Conservation (phyloP, 2,329 filamentous ascomycete genomes). For the Helotiales sp. region DNA sequence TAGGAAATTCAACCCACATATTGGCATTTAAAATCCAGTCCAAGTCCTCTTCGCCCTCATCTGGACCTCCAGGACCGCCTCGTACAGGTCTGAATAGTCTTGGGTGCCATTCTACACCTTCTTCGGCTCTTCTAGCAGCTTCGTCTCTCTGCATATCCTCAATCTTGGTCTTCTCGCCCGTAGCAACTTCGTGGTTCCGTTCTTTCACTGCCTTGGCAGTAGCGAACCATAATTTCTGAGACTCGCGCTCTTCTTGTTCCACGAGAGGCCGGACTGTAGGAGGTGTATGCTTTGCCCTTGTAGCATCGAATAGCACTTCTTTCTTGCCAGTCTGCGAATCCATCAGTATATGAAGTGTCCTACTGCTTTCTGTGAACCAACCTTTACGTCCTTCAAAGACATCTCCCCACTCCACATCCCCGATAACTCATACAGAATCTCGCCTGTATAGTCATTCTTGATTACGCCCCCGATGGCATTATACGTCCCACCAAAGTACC, state of each 20-base stretch:
- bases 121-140: conserved; percentile 76
- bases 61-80: conserved; percentile 70
- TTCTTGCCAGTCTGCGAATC: conserved; percentile 77
- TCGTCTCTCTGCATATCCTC: conserved; percentile 92
- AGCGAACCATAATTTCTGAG: conserved; percentile 82
- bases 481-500: conserved; percentile 94
- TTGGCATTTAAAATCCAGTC: conserved; percentile 94
- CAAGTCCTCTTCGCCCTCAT: conserved; percentile 85
- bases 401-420: conserved; percentile 96
- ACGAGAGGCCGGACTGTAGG: conserved; percentile 76
- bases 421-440: conserved; percentile 87
- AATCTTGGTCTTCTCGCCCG: conserved; percentile 94
- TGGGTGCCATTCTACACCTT: conserved; percentile 86
- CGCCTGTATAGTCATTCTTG: conserved; percentile 84
- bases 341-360: conserved; percentile 15
- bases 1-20: conserved; percentile 61
- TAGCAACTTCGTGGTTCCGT: conserved; percentile 85
- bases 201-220: conserved; percentile 83
- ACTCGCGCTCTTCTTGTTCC: conserved; percentile 90
- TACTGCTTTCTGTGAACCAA: conserved; percentile 47
- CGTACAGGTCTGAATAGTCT: conserved; percentile 80
- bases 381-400: conserved; percentile 82
- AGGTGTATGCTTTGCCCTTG: conserved; percentile 74
- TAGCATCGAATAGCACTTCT: conserved; percentile 87
- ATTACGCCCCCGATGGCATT: conserved; percentile 94